A percentile compares a stretch with the other conserved stretches of the same genome.
These are phyloP conservation scores for Symbiodinium pilosum DNA, from an alignment of 73 alveolate species.

Conservation along the genomic window DNA sequence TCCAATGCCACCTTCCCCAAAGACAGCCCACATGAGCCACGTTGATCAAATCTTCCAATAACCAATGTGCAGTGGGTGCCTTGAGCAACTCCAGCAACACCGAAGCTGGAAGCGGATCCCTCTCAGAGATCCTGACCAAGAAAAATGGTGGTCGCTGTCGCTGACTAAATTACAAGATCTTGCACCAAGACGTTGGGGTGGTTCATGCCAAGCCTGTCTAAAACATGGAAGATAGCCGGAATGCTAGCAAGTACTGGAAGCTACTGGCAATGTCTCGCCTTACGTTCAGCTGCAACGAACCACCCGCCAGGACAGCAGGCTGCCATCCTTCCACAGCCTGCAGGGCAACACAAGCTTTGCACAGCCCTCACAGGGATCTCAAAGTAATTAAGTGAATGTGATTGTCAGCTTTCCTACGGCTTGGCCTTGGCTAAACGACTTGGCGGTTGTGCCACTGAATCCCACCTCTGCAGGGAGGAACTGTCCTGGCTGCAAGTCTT, in stretches of 20 bases:
- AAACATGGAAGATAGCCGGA: neutral
- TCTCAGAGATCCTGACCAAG: slow-evolving; percentile 38
- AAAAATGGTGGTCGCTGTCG: neutral
- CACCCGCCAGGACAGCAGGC: slow-evolving; percentile 41
- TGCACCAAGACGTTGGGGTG: neutral
- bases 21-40: too few relatives aligned
- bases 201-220: neutral
- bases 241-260: neutral
- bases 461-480: slow-evolving; percentile 7
- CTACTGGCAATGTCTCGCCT: too few relatives aligned
- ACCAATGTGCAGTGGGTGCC: slow-evolving; percentile 21
- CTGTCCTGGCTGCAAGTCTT: neutral
- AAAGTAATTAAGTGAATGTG: too few relatives aligned
- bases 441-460: too few relatives aligned
- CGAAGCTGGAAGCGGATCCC: slow-evolving; percentile 39
- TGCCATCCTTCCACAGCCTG: slow-evolving; percentile 68
- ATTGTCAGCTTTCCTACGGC: too few relatives aligned
- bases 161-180: too few relatives aligned
- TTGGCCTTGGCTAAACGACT: too few relatives aligned
- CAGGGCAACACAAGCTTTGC: neutral
- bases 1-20: neutral
- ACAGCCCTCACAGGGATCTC: neutral
- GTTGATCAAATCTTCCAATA: too few relatives aligned
- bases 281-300: slow-evolving; percentile 54
- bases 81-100: slow-evolving; percentile 38